Conservation (phyloP, 2,329 filamentous ascomycete species). For the Sarocladium oryzae region DNA sequence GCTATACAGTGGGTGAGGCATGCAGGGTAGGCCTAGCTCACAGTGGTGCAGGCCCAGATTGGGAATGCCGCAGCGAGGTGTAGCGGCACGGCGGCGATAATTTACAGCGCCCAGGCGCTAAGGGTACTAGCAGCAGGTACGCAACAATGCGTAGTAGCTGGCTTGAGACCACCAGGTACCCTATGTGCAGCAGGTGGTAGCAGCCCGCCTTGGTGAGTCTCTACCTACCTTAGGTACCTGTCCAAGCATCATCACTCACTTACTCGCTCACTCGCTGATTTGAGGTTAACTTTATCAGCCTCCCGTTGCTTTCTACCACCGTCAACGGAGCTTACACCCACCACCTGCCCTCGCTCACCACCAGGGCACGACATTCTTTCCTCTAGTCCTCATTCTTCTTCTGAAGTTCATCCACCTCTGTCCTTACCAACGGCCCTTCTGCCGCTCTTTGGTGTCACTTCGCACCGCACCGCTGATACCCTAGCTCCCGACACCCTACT, state of each 20-base stretch:
- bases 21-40: constrained; percentile 3
- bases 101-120: neutral
- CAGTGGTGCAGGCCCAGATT: neutral
- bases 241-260: constrained; percentile 6
- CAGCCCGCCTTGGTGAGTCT: neutral
- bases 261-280: neutral
- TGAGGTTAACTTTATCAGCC: neutral
- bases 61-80: constrained; percentile 4
- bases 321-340: constrained; percentile 7
- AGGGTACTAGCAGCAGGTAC: neutral
- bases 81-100: neutral
- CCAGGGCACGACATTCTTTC: neutral
- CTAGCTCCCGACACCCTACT: neutral
- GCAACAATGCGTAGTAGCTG: neutral
- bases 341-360: neutral
- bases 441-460: too few species aligned
- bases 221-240: too few species aligned
- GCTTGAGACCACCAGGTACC: neutral
- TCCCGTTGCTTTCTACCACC: neutral
- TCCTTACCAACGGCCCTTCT: neutral
- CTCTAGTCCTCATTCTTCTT: neutral
- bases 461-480: too few species aligned
- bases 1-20: too few species aligned
- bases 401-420: neutral
- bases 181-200: neutral